Percentiles rank a stretch among this genome's conserved stretches.
Conservation (phyloP, 106 monocot genomes). For the Apostasia shenzhenica region DNA sequence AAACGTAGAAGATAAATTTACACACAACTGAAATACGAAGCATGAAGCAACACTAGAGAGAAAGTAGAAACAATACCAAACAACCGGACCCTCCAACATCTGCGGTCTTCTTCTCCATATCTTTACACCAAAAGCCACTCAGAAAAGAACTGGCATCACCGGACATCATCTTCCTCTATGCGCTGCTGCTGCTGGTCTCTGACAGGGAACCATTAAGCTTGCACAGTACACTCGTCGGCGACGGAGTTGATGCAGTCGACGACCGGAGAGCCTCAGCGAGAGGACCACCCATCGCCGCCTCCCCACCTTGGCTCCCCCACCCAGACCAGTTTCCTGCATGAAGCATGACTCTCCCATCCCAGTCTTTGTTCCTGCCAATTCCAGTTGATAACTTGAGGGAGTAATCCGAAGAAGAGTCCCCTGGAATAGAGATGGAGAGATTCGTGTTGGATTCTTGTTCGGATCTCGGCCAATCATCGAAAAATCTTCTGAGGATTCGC, state of each 20-base stretch:
- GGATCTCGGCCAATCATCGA: constrained; percentile 28
- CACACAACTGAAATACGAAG: too few relatives aligned
- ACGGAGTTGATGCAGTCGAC: constrained; percentile 11
- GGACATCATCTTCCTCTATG: background rate
- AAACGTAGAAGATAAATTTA: too few relatives aligned
- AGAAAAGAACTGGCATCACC: too few relatives aligned
- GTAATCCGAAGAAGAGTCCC: constrained; percentile 18
- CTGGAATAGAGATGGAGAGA: constrained; percentile 16
- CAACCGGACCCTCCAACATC: too few relatives aligned
- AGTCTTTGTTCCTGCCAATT: background rate
- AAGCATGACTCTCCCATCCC: background rate
- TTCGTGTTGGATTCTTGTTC: constrained; percentile 5
- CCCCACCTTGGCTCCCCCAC: constrained; percentile 22
- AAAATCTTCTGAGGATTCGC: constrained; percentile 25
- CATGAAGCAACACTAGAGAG: too few relatives aligned
- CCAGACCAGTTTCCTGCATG: background rate
- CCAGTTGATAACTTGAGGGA: constrained; percentile 32
- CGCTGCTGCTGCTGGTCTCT: constrained; percentile 17
- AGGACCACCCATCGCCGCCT: constrained; percentile 22
- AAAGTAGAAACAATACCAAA: too few relatives aligned
- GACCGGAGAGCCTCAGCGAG: constrained; percentile 36
- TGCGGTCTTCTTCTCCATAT: too few relatives aligned
- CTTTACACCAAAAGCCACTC: too few relatives aligned
- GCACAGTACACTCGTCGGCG: constrained; percentile 19
- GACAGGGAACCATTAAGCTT: constrained; percentile 22